Conservation (phyloP, 139 green algal species). For the Picochlorum sp. region DNA sequence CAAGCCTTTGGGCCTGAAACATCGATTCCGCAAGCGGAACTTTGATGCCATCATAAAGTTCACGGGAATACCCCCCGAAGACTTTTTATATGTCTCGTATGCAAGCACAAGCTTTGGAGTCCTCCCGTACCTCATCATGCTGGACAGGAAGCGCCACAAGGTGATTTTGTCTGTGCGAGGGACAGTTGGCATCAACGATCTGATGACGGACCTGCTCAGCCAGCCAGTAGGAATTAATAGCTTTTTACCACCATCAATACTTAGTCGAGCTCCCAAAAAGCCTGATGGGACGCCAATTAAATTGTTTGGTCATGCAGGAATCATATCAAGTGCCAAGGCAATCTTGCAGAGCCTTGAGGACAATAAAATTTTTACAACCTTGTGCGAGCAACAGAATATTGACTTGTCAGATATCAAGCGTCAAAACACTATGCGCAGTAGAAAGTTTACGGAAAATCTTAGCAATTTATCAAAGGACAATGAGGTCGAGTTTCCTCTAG, state of each 20-base stretch:
- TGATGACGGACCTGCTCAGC: constrained; percentile 23
- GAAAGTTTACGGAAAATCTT: not conserved
- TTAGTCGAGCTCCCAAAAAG: not conserved
- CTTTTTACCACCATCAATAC: constrained; percentile 4
- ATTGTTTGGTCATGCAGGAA: constrained; percentile 30
- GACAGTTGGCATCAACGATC: constrained; percentile 18
- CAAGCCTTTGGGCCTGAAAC: not conserved
- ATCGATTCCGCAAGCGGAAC: not conserved
- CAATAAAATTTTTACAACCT: constrained; percentile 22
- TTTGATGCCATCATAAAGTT: not conserved
- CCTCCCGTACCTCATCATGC: constrained; percentile 39
- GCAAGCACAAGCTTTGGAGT: not conserved
- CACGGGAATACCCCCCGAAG: not conserved
- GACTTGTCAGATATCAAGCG: not conserved
- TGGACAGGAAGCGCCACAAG: constrained; percentile 14
- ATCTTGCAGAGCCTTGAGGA: constrained; percentile 39
- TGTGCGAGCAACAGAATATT: not conserved
- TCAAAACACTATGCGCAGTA: not conserved
- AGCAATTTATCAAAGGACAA: not conserved
- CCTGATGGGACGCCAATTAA: constrained; percentile 7
- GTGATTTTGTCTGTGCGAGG: constrained; percentile 29
- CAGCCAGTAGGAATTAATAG: constrained; percentile 11
- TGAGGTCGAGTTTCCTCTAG: not conserved
- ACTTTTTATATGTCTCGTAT: not conserved
- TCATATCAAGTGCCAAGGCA: constrained; percentile 29